Conservation (phyloP, 2,329 filamentous ascomycete species). For the Zalaria sp. region DNA sequence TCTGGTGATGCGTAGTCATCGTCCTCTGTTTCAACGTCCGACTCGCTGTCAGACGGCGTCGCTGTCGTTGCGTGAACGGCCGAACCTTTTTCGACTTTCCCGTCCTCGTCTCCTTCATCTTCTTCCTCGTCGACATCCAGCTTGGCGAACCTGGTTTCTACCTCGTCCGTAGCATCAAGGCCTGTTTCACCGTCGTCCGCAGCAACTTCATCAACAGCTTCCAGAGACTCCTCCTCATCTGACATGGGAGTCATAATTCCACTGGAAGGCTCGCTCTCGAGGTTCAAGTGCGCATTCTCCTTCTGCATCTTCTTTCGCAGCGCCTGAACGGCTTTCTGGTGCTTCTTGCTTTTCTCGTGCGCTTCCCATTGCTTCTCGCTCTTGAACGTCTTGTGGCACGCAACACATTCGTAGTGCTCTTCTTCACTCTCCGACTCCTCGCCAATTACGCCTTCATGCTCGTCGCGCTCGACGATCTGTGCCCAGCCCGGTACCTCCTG, state of each 20-base stretch:
- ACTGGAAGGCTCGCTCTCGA: constrained; percentile 22
- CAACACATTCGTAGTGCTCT: constrained; percentile 47
- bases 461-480: constrained; percentile 40
- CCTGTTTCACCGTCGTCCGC: constrained; percentile 12
- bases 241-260: constrained; percentile 16
- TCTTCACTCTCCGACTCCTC: constrained; percentile 35
- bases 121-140: constrained; percentile 8
- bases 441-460: constrained; percentile 32
- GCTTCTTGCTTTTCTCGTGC: constrained; percentile 95
- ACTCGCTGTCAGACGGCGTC: background rate
- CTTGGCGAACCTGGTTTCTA: background rate
- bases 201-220: constrained; percentile 5
- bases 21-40: constrained; percentile 11
- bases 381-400: constrained; percentile 57
- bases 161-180: background rate
- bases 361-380: constrained; percentile 84
- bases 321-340: constrained; percentile 71
- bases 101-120: constrained; percentile 4
- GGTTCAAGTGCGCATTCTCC: constrained; percentile 51
- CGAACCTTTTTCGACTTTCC: background rate
- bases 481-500: constrained; percentile 65
- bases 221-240: constrained; percentile 16
- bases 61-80: background rate
- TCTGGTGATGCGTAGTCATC: constrained; percentile 30
- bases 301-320: constrained; percentile 70